A percentile compares a stretch with the other conserved stretches of the same genome.
phyloP scores from a whole-genome alignment of 345 rosid species.

The Lepidium africanum region DNA sequence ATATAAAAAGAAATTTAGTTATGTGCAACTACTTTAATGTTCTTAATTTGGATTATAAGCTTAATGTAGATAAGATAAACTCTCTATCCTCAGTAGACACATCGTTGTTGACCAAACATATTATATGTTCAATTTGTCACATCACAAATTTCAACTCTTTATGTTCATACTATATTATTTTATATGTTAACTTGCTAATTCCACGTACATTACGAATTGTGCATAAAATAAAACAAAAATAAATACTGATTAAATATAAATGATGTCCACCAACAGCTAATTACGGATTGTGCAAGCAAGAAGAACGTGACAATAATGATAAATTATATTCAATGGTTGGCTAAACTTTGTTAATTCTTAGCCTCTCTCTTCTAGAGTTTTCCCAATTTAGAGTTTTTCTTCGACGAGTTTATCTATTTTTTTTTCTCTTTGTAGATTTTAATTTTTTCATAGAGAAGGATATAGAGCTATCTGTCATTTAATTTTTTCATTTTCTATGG shows the following conservation, averaged over 20 bases:
- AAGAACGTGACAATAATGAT: constrained; percentile 6
- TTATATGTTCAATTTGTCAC: not conserved
- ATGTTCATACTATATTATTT: not conserved
- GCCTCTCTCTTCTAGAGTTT: too few relatives aligned
- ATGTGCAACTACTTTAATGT: not conserved
- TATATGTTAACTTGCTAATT: not conserved
- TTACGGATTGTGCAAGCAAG: constrained; percentile 1
- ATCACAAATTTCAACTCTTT: not conserved
- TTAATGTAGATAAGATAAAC: not conserved
- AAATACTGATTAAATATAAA: not conserved
- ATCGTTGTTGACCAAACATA: constrained; percentile 1
- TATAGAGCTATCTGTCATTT: too few relatives aligned
- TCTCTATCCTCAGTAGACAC: not conserved
- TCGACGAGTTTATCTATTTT: too few relatives aligned
- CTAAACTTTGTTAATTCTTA: too few relatives aligned
- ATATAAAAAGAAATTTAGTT: too few relatives aligned
- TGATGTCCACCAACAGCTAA: constrained; percentile 3
- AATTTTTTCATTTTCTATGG: too few relatives aligned
- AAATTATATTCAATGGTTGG: too few relatives aligned
- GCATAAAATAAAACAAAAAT: not conserved
- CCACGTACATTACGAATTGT: not conserved
- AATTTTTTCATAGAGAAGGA: too few relatives aligned
- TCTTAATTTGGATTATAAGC: not conserved
- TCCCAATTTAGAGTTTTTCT: too few relatives aligned
- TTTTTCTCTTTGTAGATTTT: too few relatives aligned